Evolutionary conservation across 2,329 filamentous ascomycete species (phyloP), one percentile per base, ranked within the genome.

Genomic region (Nothopassalora personata): DNA sequence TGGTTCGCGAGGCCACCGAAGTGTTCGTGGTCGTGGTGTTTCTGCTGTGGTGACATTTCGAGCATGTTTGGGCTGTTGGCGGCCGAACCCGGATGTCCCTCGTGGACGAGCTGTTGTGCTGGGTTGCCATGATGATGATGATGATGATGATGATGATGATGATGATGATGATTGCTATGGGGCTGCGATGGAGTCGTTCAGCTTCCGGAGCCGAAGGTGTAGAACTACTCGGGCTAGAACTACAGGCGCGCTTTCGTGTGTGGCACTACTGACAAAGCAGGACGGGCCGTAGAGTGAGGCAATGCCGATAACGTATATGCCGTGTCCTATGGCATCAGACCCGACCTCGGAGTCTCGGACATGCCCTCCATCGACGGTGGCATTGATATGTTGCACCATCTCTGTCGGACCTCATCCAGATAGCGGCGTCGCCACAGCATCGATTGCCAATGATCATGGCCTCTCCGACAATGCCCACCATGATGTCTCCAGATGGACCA

Each of bases 401-500:
- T 51, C 34, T 34, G 49, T 34, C 18, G 18, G n/a, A 46, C 9
- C 15, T 34, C 18, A 28, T 15, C n/a, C 46, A 49, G 46, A 28
- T 30, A 49, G 10, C 46, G 28, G 10, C 19, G 28, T 28, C 46
- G 46, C 19, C 19, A 27, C 23, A 3, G 6, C 5, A 34, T 31
- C 30, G 18, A 34, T 31, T 50, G 18, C 49, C n/a, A n/a, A n/a
- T n/a, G 3, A 51, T 34, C 5, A 19, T 30, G 30, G 9, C 49
- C 10, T 15, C 10, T 10, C 43, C 18, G 1, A 43, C 8, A 2
- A 49, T 15, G 6, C n/a, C 8, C 28, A 56, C 5, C 31, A 55
- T 55, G 57, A 55, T 55, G 57, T 31, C 52, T 18, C 39, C 1
- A 48, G 28, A 48, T 34, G 39, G 19, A 46, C 45, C 56, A 43